phyloP scores from a whole-genome alignment of 202 grass and related monocot genomes.

The Setaria viridis region DNA sequence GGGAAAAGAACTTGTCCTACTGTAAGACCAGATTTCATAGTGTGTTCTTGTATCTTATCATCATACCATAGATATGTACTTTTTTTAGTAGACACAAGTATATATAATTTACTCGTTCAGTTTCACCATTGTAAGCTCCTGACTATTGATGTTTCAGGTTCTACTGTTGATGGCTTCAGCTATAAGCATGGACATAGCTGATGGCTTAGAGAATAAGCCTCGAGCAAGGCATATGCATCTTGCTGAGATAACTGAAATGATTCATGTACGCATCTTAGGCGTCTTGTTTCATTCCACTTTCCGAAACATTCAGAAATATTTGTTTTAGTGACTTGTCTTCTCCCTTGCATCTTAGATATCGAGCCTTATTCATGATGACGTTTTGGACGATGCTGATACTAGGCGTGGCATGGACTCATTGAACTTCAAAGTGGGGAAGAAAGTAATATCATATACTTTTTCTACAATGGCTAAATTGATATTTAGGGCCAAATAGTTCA shows the following conservation, averaged over 20 bases:
- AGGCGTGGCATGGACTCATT: slow-evolving; percentile 66
- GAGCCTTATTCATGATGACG: slow-evolving; percentile 81
- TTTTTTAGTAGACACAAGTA: background rate
- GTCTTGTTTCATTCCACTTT: background rate
- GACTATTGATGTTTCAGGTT: slow-evolving; percentile 42
- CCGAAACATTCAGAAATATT: background rate
- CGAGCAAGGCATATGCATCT: slow-evolving; percentile 38
- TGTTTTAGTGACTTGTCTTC: slow-evolving; percentile 9
- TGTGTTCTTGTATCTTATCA: background rate
- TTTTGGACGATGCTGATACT: slow-evolving; percentile 68
- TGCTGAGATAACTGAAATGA: slow-evolving; percentile 58
- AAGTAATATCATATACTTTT: slow-evolving; percentile 42
- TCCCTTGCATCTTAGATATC: slow-evolving; percentile 47
- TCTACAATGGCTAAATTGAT: background rate
- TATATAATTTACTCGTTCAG: background rate
- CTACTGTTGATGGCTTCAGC: slow-evolving; percentile 53
- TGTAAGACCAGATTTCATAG: slow-evolving; percentile 24
- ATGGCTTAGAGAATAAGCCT: slow-evolving; percentile 26
- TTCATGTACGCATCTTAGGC: slow-evolving; percentile 34
- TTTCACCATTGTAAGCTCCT: slow-evolving; percentile 16
- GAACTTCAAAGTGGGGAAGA: slow-evolving; percentile 63
- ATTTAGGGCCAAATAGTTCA: background rate
- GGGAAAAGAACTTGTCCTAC: slow-evolving; percentile 53
- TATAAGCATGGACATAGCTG: slow-evolving; percentile 27
- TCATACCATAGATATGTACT: background rate